Evolutionary conservation across 192 early-diverging fungal species (phyloP), one percentile per base, ranked within the genome.

Genomic region (Mortierella claussenii): DNA sequence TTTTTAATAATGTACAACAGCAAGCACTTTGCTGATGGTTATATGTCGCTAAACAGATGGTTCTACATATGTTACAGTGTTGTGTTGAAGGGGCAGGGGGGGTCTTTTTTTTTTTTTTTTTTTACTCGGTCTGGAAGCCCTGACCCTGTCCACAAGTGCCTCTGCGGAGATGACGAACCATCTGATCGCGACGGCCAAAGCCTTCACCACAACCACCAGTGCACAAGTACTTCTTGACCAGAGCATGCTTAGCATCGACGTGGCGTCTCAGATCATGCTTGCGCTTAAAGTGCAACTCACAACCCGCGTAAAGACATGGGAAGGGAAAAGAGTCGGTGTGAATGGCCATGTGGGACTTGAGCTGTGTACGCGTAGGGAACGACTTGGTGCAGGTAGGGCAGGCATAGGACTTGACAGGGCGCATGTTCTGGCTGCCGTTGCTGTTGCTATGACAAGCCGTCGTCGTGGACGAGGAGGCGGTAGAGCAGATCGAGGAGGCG

Each of bases 241-340:
- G 36, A 26, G 70, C 70, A 24, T 75, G 70, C 63, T 75, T 75
- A 21, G 70, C 70, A 47, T 75, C 70, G 18, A 81, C 66, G 50
- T 81, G 80, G 30, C 80, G 61, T 24, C 75, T 47, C 11, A 81
- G 58, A 40, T 81, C 80, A 42, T 81, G 80, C 65, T 81, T 81
- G 64, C 80, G 67, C 61, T 75, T 81, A 34, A 81, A 81, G 57
- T 70, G 60, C 7, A 67, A 40, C 26, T 68, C 73, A 27, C 80
- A 81, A 3, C 66, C 66, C 0, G 62, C 57, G n/a, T 70, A 60
- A 27, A 48, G n/a, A 40, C 80, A 81, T 1, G 64, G 57, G 52
- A 78, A 81, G 11, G 80, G 80, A 47, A 75, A 69, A 4, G 37
- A 30, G 34, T 75, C 70, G 1, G 74, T 76, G 43, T 81, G 80